These are phyloP conservation scores for Bolboschoenoplectus hybrid DNA, from an alignment of 202 grass and related monocot species.

Conservation along the genomic window DNA sequence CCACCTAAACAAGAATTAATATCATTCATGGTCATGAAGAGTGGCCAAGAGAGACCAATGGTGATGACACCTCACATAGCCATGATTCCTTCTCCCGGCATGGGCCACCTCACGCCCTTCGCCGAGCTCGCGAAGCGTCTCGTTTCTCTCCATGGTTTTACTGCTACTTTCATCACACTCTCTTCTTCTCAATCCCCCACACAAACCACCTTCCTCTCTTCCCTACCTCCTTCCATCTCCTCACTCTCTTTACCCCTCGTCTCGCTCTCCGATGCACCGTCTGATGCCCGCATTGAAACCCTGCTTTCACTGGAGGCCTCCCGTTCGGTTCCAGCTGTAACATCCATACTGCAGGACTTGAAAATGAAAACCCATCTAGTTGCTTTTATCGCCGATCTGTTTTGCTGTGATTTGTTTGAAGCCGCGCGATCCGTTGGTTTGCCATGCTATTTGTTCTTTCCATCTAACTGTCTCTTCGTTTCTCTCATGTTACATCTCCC, in stretches of 20 bases:
- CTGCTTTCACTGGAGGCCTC: conserved; percentile 46
- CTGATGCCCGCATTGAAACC: conserved; percentile 29
- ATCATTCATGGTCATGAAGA: conserved; percentile 11
- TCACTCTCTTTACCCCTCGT: conserved; percentile 44
- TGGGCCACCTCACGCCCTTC: conserved; percentile 52
- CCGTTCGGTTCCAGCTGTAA: conserved; percentile 30
- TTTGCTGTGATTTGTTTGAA: conserved; percentile 56
- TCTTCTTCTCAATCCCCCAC: conserved; percentile 36
- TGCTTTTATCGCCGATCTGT: conserved; percentile 62
- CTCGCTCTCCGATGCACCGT: conserved; percentile 48
- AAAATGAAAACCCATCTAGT: neutral
- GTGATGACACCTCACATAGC: conserved; percentile 23
- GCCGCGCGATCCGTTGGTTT: conserved; percentile 41
- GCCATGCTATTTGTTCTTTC: conserved; percentile 54
- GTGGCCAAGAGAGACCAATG: neutral
- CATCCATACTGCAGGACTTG: neutral
- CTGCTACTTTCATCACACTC: conserved; percentile 51
- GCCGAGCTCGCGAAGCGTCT: conserved; percentile 51
- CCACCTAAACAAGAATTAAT: neutral
- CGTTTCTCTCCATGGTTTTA: conserved; percentile 41
- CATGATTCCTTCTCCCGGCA: conserved; percentile 41
- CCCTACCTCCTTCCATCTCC: conserved; percentile 49
- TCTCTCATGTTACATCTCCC: conserved; percentile 53
- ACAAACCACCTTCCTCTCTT: conserved; percentile 33
- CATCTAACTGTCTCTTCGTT: conserved; percentile 41